Evolutionary conservation across 2,329 filamentous ascomycete genomes (phyloP).

Genomic region (Allantophomopsis cytisporea): DNA sequence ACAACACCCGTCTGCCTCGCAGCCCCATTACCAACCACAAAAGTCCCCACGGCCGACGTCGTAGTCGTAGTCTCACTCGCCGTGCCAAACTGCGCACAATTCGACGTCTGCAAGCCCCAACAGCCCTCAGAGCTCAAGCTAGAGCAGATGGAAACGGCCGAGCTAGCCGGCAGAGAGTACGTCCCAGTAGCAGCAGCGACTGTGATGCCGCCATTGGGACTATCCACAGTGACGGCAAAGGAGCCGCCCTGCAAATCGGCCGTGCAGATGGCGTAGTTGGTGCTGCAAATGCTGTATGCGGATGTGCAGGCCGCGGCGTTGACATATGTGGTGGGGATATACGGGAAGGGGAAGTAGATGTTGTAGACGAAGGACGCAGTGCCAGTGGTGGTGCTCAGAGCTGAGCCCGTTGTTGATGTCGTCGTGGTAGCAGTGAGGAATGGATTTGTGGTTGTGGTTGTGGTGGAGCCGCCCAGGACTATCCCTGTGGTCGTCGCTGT

Average conservation of each 20-base stretch:
- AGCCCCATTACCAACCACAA: background rate
- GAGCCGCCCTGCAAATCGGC: constrained; percentile 28
- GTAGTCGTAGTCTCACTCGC: background rate
- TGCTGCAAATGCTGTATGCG: constrained; percentile 34
- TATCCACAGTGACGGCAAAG: constrained; percentile 40
- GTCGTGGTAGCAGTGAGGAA: constrained; percentile 4
- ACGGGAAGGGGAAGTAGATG: constrained; percentile 45
- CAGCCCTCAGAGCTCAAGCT: constrained; percentile 40
- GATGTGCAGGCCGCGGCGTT: constrained; percentile 36
- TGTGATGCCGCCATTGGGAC: constrained; percentile 38
- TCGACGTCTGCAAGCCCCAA: constrained; percentile 10
- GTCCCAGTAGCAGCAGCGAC: constrained; percentile 19
- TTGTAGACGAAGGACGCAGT: constrained; percentile 39
- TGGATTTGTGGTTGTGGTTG: background rate
- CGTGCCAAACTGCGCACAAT: background rate
- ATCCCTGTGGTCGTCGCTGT: constrained; percentile 6
- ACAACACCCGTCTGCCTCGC: background rate
- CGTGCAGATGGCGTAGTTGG: constrained; percentile 40
- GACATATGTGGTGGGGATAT: constrained; percentile 34
- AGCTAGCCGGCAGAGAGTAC: constrained; percentile 25
- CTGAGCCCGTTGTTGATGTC: constrained; percentile 2
- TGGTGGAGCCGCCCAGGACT: background rate
- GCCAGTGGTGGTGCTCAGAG: constrained; percentile 14
- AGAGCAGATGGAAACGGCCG: constrained; percentile 38
- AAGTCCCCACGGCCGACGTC: background rate